phyloP scores from a whole-genome alignment of 768 basidiomycete species.

The Xerocomellus intermedius region DNA sequence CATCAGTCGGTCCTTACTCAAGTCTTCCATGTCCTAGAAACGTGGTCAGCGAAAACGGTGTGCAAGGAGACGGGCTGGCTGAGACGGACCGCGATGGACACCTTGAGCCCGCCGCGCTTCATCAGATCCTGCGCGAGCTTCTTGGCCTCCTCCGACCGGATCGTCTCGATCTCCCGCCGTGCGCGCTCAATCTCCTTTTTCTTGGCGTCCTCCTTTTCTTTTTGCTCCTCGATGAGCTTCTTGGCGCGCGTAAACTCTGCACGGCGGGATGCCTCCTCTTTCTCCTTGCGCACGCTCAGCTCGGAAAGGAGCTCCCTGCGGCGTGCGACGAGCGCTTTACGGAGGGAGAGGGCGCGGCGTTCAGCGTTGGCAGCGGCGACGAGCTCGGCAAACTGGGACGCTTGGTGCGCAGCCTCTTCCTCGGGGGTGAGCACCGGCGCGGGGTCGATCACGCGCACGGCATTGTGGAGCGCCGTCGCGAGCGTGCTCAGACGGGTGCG shows the following conservation, averaged over 20 bases:
- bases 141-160: slow-evolving; percentile 70
- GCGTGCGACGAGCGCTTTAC: slow-evolving; percentile 81
- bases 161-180: slow-evolving; percentile 61
- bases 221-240: slow-evolving; percentile 66
- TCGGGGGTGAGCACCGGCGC: slow-evolving; percentile 38
- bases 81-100: slow-evolving; percentile 64
- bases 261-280: slow-evolving; percentile 78
- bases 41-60: neutral
- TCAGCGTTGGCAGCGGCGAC: slow-evolving; percentile 68
- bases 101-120: slow-evolving; percentile 71
- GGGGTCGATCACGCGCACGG: slow-evolving; percentile 56
- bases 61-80: neutral
- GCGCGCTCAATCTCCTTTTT: slow-evolving; percentile 77
- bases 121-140: slow-evolving; percentile 84
- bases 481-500: slow-evolving; percentile 76
- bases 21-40: slow-evolving; percentile 70
- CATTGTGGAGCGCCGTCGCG: slow-evolving; percentile 69
- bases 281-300: slow-evolving; percentile 80
- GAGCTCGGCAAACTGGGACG: slow-evolving; percentile 56
- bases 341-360: slow-evolving; percentile 70
- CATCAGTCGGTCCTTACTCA: slow-evolving; percentile 85
- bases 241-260: slow-evolving; percentile 66
- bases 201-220: slow-evolving; percentile 58
- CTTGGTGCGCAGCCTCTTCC: slow-evolving; percentile 44
- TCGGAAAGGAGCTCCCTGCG: slow-evolving; percentile 83